phyloP scores from a whole-genome alignment of 768 basidiomycete species.

The Xerocomus spinulosus region DNA sequence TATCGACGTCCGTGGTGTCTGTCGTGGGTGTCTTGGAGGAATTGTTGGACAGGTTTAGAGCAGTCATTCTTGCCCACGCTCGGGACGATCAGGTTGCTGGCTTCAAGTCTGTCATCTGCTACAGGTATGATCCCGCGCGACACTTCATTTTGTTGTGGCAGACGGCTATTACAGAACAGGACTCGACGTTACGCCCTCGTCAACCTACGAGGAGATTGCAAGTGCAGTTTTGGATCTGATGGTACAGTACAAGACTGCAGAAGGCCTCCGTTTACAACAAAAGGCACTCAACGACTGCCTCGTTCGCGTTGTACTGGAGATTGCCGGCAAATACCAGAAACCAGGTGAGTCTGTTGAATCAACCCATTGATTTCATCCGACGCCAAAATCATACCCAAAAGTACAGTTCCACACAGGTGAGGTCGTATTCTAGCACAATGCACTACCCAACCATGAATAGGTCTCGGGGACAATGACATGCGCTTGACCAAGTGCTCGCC shows the following conservation, averaged over 20 bases:
- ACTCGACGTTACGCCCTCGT: constrained; percentile 43
- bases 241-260: constrained; percentile 32
- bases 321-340: constrained; percentile 50
- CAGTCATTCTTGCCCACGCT: constrained; percentile 36
- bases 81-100: constrained; percentile 49
- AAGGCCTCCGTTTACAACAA: constrained; percentile 49
- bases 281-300: constrained; percentile 66
- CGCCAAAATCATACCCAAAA: constrained; percentile 20
- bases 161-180: constrained; percentile 45
- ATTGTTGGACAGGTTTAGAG: constrained; percentile 36
- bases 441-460: constrained; percentile 5
- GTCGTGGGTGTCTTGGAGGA: constrained; percentile 9
- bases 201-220: constrained; percentile 28
- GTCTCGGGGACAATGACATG: constrained; percentile 74
- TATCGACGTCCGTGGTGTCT: constrained; percentile 15
- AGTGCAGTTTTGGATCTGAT: constrained; percentile 30
- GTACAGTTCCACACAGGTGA: constrained; percentile 78
- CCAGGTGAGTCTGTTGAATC: constrained; percentile 49
- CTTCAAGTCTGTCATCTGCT: constrained; percentile 76
- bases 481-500: constrained; percentile 55
- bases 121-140: constrained; percentile 37
- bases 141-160: not conserved
- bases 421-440: not conserved
- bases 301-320: constrained; percentile 49
- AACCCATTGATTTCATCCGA: too few relatives aligned